Evolutionary conservation across 169 alveolate genomes (phyloP).

Genomic region (Plasmodium coatneyi): DNA sequence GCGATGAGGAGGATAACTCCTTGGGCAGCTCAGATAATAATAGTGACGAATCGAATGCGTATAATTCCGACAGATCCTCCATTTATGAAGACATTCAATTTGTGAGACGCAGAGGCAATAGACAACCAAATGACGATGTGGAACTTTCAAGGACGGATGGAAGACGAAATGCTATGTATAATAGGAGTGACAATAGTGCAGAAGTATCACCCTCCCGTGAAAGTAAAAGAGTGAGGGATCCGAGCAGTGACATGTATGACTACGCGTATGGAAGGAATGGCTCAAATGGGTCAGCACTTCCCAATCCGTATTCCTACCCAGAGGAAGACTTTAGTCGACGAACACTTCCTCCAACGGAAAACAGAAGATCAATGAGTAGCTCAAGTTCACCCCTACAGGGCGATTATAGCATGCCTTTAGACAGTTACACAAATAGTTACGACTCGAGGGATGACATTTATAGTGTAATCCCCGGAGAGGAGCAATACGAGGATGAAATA

Average conservation of each 20-base stretch:
- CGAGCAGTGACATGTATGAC: neutral
- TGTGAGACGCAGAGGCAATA: neutral
- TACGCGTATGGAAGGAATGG: neutral
- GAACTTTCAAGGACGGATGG: neutral
- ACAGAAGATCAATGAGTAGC: neutral
- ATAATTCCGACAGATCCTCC: neutral
- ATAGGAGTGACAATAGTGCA: neutral
- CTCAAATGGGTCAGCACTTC: neutral
- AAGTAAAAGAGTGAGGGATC: neutral
- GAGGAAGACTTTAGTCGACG: neutral
- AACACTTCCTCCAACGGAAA: neutral
- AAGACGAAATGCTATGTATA: neutral
- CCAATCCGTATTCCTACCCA: neutral
- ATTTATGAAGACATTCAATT: conserved; percentile 4
- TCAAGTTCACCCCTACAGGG: neutral
- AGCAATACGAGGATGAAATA: neutral
- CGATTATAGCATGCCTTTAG: neutral
- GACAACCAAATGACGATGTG: neutral
- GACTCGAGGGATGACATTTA: neutral
- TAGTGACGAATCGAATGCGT: neutral
- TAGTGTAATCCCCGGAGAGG: neutral
- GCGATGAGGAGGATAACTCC: neutral
- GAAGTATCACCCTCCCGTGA: neutral
- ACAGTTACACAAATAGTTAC: neutral
- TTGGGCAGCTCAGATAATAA: neutral